Conservation (phyloP, 345 rosid genomes). For the Populus tremula region DNA sequence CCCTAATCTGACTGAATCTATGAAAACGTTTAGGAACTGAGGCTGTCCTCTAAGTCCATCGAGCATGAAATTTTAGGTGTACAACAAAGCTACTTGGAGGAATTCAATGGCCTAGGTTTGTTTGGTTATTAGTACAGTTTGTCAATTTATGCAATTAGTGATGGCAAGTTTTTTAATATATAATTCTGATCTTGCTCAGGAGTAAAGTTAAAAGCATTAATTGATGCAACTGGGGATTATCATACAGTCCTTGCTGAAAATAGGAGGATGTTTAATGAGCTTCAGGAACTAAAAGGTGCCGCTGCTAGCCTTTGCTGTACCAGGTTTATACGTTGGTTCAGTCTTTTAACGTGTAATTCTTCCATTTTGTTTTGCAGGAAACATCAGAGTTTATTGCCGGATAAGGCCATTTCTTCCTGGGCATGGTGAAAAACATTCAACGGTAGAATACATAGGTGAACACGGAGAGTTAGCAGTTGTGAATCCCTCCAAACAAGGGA, state of each 20-base stretch:
- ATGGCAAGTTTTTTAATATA: constrained; percentile 1
- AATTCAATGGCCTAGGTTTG: constrained; percentile 60
- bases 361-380: constrained; percentile 50
- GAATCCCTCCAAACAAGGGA: constrained; percentile 75
- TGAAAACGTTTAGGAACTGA: constrained; percentile 53
- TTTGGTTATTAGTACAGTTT: background rate
- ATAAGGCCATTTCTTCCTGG: constrained; percentile 75
- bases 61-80: constrained; percentile 56
- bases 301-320: background rate
- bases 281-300: constrained; percentile 89
- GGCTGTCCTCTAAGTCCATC: constrained; percentile 51
- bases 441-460: constrained; percentile 65
- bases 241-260: constrained; percentile 76
- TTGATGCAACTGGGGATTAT: constrained; percentile 66
- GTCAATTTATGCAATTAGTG: background rate
- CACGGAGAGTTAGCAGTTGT: constrained; percentile 66
- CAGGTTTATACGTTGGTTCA: background rate
- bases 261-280: constrained; percentile 73
- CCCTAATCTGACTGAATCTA: constrained; percentile 11
- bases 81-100: constrained; percentile 47
- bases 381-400: constrained; percentile 84
- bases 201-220: constrained; percentile 44
- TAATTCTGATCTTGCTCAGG: constrained; percentile 40
- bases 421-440: constrained; percentile 49
- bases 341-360: background rate